A percentile compares a stretch with the other conserved stretches of the same genome.
Evolutionary conservation across 805 yeast species (phyloP).

Genomic region (Wickerhamiella nectarea): DNA sequence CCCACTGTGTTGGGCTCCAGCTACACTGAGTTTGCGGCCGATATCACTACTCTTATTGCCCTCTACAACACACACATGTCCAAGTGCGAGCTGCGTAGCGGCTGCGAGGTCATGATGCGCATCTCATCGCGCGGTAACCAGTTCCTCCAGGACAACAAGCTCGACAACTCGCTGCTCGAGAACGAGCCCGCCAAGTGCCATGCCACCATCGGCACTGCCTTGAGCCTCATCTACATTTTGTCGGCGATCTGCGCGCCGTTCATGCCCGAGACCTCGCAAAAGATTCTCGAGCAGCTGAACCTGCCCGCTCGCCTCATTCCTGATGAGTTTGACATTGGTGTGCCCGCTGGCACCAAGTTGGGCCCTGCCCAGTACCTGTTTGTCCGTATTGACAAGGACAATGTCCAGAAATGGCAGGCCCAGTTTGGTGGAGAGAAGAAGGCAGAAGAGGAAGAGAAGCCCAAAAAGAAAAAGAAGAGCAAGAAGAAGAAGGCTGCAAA

Average conservation of each 20-base stretch:
- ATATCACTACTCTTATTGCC: conserved; percentile 47
- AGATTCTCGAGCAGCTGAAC: conserved; percentile 65
- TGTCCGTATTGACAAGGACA: conserved; percentile 79
- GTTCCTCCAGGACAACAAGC: conserved; percentile 89
- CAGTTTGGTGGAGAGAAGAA: conserved; percentile 65
- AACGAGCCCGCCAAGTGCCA: conserved; percentile 69
- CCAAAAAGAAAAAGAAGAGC: conserved; percentile 8
- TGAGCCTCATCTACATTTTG: conserved; percentile 77
- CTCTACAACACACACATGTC: conserved; percentile 64
- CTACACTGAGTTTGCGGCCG: conserved; percentile 29
- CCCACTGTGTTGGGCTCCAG: conserved; percentile 36
- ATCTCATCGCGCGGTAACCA: conserved; percentile 86
- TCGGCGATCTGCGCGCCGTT: conserved; percentile 72
- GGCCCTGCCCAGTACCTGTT: conserved; percentile 87
- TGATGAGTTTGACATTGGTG: conserved; percentile 53
- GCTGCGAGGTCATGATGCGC: conserved; percentile 83
- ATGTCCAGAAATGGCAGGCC: conserved; percentile 73
- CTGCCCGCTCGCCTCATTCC: conserved; percentile 71
- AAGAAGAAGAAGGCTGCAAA: conserved; percentile 4
- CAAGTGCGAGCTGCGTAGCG: conserved; percentile 59
- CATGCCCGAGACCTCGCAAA: conserved; percentile 71
- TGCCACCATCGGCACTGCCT: conserved; percentile 83
- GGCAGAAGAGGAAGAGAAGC: conserved; percentile 6
- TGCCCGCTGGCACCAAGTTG: conserved; percentile 72
- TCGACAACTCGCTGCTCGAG: conserved; percentile 73